A percentile compares a stretch with the other conserved stretches of the same genome.
Conservation (phyloP, 2,329 filamentous ascomycete genomes). For the Calonectria hongkongensis region DNA sequence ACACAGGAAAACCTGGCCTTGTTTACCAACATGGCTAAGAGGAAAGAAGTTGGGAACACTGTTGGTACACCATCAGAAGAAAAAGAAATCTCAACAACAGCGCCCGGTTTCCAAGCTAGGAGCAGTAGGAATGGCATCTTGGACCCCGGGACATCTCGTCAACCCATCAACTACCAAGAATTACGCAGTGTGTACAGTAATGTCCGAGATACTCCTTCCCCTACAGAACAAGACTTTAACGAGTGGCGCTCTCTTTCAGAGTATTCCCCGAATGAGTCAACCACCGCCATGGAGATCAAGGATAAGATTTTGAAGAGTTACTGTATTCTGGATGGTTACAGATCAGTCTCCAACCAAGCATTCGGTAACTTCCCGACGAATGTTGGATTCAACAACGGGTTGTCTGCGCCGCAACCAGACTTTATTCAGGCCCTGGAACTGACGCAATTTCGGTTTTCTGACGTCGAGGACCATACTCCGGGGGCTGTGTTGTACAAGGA, state of each 20-base stretch:
- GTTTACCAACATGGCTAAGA: conserved; percentile 7
- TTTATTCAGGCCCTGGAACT: conserved; percentile 52
- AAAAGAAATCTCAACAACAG: not conserved
- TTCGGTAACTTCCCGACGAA: conserved; percentile 50
- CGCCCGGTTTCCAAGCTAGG: not conserved
- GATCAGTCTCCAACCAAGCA: conserved; percentile 24
- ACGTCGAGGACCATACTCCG: conserved; percentile 35
- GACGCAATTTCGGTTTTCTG: conserved; percentile 31
- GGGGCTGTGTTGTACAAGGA: conserved; percentile 49
- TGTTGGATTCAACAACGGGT: conserved; percentile 54
- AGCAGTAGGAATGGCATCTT: too few relatives aligned
- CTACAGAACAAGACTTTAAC: not conserved
- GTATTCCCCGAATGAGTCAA: not conserved
- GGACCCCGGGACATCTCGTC: too few relatives aligned
- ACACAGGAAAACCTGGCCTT: conserved; percentile 25
- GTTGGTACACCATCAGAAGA: not conserved
- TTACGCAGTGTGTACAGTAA: not conserved
- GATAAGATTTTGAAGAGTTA: conserved; percentile 46
- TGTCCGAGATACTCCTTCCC: not conserved
- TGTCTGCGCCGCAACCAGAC: conserved; percentile 55
- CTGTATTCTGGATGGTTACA: conserved; percentile 8
- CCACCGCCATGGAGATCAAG: not conserved
- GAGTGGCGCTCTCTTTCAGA: not conserved
- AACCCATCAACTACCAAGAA: too few relatives aligned
- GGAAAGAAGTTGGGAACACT: not conserved